Conservation (phyloP, 768 basidiomycete species). For the Serendipita vermifera region DNA sequence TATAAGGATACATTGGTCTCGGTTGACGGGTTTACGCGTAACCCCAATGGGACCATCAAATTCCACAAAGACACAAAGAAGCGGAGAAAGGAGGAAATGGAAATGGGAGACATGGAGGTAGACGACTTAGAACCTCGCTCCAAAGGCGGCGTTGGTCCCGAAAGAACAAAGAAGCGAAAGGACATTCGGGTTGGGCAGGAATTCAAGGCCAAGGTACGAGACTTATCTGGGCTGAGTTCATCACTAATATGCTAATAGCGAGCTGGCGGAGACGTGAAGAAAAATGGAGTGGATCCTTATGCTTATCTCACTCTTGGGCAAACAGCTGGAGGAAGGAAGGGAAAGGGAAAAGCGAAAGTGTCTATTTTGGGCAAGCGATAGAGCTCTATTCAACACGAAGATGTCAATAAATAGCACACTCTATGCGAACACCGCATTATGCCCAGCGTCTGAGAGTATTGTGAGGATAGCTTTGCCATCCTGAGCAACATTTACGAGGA, state of each 20-base stretch:
- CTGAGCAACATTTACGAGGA: too few species aligned
- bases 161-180: slow-evolving; percentile 32
- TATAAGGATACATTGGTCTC: slow-evolving; percentile 76
- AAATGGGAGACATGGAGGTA: slow-evolving; percentile 54
- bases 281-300: slow-evolving; percentile 77
- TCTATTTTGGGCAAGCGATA: slow-evolving; percentile 1
- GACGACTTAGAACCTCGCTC: slow-evolving; percentile 37
- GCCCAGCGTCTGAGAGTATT: too few species aligned
- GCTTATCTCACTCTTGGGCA: slow-evolving; percentile 79
- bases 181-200: slow-evolving; percentile 61
- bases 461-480: too few species aligned
- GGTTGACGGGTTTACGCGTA: slow-evolving; percentile 80
- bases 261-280: slow-evolving; percentile 90
- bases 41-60: slow-evolving; percentile 71
- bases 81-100: slow-evolving; percentile 49
- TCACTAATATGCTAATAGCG: slow-evolving; percentile 39
- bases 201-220: slow-evolving; percentile 86
- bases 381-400: too few species aligned
- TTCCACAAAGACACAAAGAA: slow-evolving; percentile 98
- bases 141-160: slow-evolving; percentile 22
- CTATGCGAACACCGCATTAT: too few species aligned
- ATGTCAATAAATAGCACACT: too few species aligned
- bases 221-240: slow-evolving; percentile 5
- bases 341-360: slow-evolving; percentile 20
- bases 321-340: slow-evolving; percentile 53